phyloP scores from a whole-genome alignment of 768 basidiomycete genomes.

The Austroboletus eburneus region DNA sequence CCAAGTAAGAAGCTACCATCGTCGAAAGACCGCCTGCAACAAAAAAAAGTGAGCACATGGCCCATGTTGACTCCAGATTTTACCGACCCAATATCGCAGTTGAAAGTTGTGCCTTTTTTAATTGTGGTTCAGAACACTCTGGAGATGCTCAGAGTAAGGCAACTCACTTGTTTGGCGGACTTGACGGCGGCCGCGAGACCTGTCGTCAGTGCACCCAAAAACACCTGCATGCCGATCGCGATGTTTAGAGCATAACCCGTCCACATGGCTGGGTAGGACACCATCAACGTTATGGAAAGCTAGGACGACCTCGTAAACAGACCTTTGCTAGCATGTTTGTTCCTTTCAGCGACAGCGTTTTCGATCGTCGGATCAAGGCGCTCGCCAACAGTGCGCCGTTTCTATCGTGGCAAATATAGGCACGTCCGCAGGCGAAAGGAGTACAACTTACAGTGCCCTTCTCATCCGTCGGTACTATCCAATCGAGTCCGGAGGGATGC shows the following conservation, averaged over 20 bases:
- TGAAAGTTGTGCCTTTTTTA: constrained; percentile 30
- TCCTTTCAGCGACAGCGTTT: constrained; percentile 42
- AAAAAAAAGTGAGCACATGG: neutral
- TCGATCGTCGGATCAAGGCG: constrained; percentile 53
- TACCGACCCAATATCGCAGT: constrained; percentile 38
- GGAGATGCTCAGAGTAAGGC: too few relatives aligned
- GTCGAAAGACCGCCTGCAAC: constrained; percentile 59
- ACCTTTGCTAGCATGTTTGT: constrained; percentile 47
- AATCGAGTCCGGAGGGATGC: constrained; percentile 17
- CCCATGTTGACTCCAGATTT: neutral
- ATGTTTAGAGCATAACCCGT: constrained; percentile 35
- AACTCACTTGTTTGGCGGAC: constrained; percentile 38
- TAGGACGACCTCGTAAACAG: constrained; percentile 1
- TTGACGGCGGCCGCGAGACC: constrained; percentile 51
- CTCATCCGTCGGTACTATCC: constrained; percentile 24
- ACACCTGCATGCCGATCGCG: constrained; percentile 60
- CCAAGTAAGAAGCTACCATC: constrained; percentile 66
- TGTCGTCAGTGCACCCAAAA: constrained; percentile 64
- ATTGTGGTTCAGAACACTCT: too few relatives aligned
- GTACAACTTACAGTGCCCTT: constrained; percentile 16
- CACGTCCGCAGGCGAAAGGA: neutral
- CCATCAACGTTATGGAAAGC: constrained; percentile 9
- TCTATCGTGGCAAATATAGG: constrained; percentile 3
- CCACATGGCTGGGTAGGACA: constrained; percentile 11
- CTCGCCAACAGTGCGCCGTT: constrained; percentile 42